Evolutionary conservation across 2,329 filamentous ascomycete genomes (phyloP).

Genomic region (Polychaeton citri): DNA sequence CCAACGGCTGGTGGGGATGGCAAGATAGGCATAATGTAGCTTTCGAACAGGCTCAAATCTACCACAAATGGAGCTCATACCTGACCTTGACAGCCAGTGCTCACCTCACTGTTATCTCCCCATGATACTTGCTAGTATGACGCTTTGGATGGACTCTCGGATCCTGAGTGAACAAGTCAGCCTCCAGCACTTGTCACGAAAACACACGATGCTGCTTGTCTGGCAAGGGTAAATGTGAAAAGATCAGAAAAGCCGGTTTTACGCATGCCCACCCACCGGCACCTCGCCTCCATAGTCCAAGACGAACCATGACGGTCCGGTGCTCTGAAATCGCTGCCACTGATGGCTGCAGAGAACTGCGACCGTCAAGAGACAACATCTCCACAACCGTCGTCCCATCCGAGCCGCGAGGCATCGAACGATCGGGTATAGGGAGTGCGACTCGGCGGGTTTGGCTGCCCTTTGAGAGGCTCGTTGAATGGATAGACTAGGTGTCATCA

Average conservation of each 20-base stretch:
- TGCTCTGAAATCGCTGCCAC: slow-evolving; percentile 22
- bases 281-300: slow-evolving; percentile 18
- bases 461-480: slow-evolving; percentile 22
- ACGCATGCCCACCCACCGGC: slow-evolving; percentile 26
- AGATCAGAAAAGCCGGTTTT: slow-evolving; percentile 24
- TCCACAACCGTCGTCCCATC: slow-evolving; percentile 26
- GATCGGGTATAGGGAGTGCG: slow-evolving; percentile 25
- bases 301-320: slow-evolving; percentile 17
- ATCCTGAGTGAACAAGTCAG: too few relatives aligned
- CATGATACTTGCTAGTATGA: too few relatives aligned
- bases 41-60: too few relatives aligned
- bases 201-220: too few relatives aligned
- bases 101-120: too few relatives aligned
- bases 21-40: too few relatives aligned
- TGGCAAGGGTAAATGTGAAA: background rate
- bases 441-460: slow-evolving; percentile 23
- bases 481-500: slow-evolving; percentile 28
- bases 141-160: too few relatives aligned
- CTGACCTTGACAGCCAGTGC: too few relatives aligned
- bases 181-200: too few relatives aligned
- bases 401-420: slow-evolving; percentile 8
- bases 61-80: too few relatives aligned
- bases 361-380: slow-evolving; percentile 14
- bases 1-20: too few relatives aligned
- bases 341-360: background rate